A percentile compares a stretch with the other conserved stretches of the same genome.
phyloP scores from a whole-genome alignment of 2,329 filamentous ascomycete genomes.

The Talaromyces amestolkiae region DNA sequence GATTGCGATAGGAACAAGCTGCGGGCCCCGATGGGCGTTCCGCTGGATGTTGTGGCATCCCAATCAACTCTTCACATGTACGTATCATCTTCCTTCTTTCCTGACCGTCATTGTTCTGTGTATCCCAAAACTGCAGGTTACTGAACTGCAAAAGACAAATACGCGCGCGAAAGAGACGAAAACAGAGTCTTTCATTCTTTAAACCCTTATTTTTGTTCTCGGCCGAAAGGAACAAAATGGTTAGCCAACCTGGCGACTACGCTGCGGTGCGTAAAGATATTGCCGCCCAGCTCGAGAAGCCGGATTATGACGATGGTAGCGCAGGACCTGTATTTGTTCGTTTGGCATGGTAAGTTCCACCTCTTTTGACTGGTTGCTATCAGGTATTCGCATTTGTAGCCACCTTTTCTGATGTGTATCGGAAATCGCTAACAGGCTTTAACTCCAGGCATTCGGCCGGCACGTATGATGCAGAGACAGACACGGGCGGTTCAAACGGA shows the following conservation, averaged over 20 bases:
- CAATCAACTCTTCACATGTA: neutral
- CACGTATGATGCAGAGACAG: conserved; percentile 58
- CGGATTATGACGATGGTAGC: conserved; percentile 64
- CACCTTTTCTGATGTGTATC: neutral
- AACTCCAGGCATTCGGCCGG: conserved; percentile 58
- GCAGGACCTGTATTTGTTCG: conserved; percentile 63
- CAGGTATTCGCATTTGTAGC: neutral
- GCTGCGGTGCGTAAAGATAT: conserved; percentile 56
- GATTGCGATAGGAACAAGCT: neutral
- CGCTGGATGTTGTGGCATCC: neutral
- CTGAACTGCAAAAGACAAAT: neutral
- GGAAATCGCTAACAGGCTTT: conserved; percentile 1
- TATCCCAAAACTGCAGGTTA: neutral
- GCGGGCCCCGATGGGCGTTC: neutral
- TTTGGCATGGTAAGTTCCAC: conserved; percentile 55
- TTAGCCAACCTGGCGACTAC: conserved; percentile 38
- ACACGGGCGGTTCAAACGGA: conserved; percentile 64
- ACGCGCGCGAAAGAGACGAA: neutral
- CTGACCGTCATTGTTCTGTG: neutral
- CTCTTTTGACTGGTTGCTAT: neutral
- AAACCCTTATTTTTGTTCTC: neutral
- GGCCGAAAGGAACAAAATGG: conserved; percentile 12
- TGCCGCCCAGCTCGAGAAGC: conserved; percentile 54
- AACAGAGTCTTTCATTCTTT: neutral
- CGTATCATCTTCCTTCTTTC: neutral